A percentile compares a stretch with the other conserved stretches of the same genome.
These are phyloP conservation scores for Lasiosphaeria hispida DNA, from an alignment of 495 filamentous ascomycete species.

Conservation along the genomic window DNA sequence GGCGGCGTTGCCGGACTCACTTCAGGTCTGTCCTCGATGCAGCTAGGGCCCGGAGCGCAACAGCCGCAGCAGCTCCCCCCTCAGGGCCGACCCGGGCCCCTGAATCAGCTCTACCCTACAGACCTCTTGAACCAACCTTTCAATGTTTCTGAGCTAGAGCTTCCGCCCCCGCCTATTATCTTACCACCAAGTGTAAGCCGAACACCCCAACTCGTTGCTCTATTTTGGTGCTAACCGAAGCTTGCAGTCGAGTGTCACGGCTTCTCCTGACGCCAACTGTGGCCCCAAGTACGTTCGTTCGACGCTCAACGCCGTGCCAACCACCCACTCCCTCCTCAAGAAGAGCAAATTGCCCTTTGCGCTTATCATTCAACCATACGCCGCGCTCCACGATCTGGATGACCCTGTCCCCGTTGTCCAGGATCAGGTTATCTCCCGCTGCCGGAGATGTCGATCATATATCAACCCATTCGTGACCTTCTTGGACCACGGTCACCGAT, in stretches of 20 bases:
- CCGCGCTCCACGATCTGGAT: slow-evolving; percentile 85
- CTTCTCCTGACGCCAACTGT: slow-evolving; percentile 89
- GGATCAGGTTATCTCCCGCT: slow-evolving; percentile 96
- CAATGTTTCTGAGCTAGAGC: slow-evolving; percentile 86
- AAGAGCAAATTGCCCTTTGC: slow-evolving; percentile 95
- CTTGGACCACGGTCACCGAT: slow-evolving; percentile 93
- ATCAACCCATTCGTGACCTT: slow-evolving; percentile 98
- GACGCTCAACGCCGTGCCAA: slow-evolving; percentile 89
- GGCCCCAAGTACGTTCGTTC: slow-evolving; percentile 93
- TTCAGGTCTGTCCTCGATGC: slow-evolving; percentile 81
- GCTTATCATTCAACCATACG: slow-evolving; percentile 93
- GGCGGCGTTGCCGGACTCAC: slow-evolving; percentile 71
- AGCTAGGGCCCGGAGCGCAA: slow-evolving; percentile 57
- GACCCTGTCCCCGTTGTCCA: slow-evolving; percentile 88
- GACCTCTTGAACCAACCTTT: slow-evolving; percentile 91
- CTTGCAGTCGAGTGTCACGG: slow-evolving; percentile 79
- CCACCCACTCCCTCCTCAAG: slow-evolving; percentile 86
- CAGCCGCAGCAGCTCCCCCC: slow-evolving; percentile 53
- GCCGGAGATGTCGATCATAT: slow-evolving; percentile 90
- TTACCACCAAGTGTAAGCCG: slow-evolving; percentile 83
- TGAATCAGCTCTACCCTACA: slow-evolving; percentile 90
- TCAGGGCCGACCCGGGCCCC: slow-evolving; percentile 49
- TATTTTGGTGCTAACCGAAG: slow-evolving; percentile 29
- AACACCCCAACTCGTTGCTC: background rate
- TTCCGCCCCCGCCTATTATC: slow-evolving; percentile 87